Conservation (phyloP, 1,139 yeast genomes). For the Schwanniomyces etchellsii region DNA sequence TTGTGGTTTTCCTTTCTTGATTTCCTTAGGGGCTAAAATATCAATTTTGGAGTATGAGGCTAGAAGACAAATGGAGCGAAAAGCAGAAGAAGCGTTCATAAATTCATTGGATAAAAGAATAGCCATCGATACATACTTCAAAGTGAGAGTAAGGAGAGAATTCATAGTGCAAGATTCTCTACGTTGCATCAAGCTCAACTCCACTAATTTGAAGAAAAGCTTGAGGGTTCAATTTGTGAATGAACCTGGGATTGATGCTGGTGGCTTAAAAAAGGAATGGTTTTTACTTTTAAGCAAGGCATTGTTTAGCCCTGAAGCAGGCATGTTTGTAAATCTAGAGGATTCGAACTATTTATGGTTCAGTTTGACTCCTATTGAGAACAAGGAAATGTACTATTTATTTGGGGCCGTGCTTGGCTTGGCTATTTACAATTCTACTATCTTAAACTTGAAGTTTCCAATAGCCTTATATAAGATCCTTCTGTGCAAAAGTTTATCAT, state of each 20-base stretch:
- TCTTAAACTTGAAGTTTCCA: conserved; percentile 76
- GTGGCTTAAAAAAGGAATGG: conserved; percentile 94
- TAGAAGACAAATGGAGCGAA: conserved; percentile 72
- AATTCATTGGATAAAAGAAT: conserved; percentile 60
- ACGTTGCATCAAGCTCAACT: conserved; percentile 52
- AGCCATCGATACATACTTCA: conserved; percentile 62
- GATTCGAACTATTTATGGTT: conserved; percentile 81
- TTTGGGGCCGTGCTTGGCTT: conserved; percentile 85
- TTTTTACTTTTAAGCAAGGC: conserved; percentile 66
- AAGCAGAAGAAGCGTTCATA: conserved; percentile 87
- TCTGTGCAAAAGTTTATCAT: conserved; percentile 47
- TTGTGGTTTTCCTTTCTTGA: conserved; percentile 78
- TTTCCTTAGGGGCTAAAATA: conserved; percentile 80
- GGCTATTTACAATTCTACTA: conserved; percentile 87
- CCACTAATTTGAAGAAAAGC: conserved; percentile 65
- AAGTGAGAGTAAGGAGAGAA: conserved; percentile 62
- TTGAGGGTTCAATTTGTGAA: conserved; percentile 72
- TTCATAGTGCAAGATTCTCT: conserved; percentile 73
- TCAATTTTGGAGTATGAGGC: conserved; percentile 80
- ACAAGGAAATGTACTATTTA: conserved; percentile 56
- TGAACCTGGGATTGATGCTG: conserved; percentile 94
- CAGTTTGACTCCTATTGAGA: conserved; percentile 39
- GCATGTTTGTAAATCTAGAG: conserved; percentile 56
- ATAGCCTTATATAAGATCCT: conserved; percentile 70
- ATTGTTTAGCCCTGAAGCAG: conserved; percentile 61